Evolutionary conservation across 2,329 filamentous ascomycete genomes (phyloP), one percentile per base, ranked within the genome.

Genomic region (Exophiala lecanii-corni): DNA sequence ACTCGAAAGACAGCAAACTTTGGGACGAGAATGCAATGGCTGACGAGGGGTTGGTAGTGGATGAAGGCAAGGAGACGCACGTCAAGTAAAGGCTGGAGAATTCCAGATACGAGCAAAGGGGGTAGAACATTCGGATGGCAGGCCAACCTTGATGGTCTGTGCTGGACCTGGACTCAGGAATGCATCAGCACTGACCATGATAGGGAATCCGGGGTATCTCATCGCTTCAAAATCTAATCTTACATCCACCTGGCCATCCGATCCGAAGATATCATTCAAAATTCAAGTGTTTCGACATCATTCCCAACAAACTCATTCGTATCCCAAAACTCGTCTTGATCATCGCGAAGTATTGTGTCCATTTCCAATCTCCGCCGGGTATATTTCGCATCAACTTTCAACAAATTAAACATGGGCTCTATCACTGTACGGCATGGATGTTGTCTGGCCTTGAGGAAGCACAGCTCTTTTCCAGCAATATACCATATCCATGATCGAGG

Each of bases 401-500:
- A 15, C 2, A 47, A 23, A 5, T 21, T 20, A 17, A 44, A 33
- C 12, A 53, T 49, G n/a, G 37, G 19, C 3, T 26, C 18, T 1
- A 39, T 35, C 19, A 55, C 23, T 3, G 40, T 20, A 13, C 17
- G 31, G 6, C n/a, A n/a, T n/a, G n/a, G n/a, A n/a, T n/a, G 3
- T 12, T 45, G 21, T 10, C 30, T 21, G 7, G 55, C 53, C 43
- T 65, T 65, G 5, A 65, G 52, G 18, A 55, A 44, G 34, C 61
- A 62, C 3, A 65, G 49, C 19, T 57, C 45, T 31, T 28, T 3
- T n/a, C 49, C 49, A 6, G 45, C 49, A 17, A 51, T 25, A 20
- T 39, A 41, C 45, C 45, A 51, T n/a, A 47, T 42, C 45, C 45
- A 51, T 9, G 9, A 10, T 6, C 23, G 23, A 26, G 6, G 23